Base-by-base conservation (phyloP, 2,329 filamentous ascomycete genomes). In the Allantophomopsis cytisporea region DNA sequence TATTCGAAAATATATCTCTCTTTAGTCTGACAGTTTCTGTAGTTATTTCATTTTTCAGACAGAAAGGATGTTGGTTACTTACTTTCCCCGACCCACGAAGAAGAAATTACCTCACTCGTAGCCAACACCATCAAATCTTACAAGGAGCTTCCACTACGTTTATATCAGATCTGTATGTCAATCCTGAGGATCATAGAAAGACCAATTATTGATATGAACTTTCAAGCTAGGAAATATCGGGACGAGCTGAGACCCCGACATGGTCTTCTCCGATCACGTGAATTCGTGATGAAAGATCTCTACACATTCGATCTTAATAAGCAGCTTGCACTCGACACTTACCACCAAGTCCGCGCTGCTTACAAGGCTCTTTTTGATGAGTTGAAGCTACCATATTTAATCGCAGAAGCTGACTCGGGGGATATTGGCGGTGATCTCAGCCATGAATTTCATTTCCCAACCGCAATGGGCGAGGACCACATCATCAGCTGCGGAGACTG, bases 241-340 rank as follows among this genome's bases (percentile, higher is more conserved):
- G 91, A 98, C 61, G 91, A 98, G 60, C 73, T 81, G 41, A 73
- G 91, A 18, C 91, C 91, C 15, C 75, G 91, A 23, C 84, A 94
- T 50, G 91, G 91, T 11, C 67, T 98, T 2, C 66, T 98, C 7
- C 78, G 91, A 8, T 83, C 85, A 1, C 78, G 87, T 44, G 91
- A 98, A 54, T 98, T 98, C 52, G 63, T 86, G 49, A 98, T 98
- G 91, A 98, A 98, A 60, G 91, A 98, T 58, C 71, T 98, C 1
- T 98, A 98, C 57, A 95, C 88, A 0, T 98, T 98, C 54, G 91
- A 98, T 54, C 63, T 69, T 30, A 80, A 70, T 4, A 56, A 67
- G 1, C 61, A 72, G 18, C 63, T 73, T n/a, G 89, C 89, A 2
- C 64, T 88, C n/a, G 61, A 72, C 37, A 94, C 89, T 0, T 98